Percentiles rank a stretch among this genome's conserved stretches.
These are phyloP conservation scores for Eucalyptus marginata DNA, from an alignment of 345 rosid species.

Conservation along the genomic window DNA sequence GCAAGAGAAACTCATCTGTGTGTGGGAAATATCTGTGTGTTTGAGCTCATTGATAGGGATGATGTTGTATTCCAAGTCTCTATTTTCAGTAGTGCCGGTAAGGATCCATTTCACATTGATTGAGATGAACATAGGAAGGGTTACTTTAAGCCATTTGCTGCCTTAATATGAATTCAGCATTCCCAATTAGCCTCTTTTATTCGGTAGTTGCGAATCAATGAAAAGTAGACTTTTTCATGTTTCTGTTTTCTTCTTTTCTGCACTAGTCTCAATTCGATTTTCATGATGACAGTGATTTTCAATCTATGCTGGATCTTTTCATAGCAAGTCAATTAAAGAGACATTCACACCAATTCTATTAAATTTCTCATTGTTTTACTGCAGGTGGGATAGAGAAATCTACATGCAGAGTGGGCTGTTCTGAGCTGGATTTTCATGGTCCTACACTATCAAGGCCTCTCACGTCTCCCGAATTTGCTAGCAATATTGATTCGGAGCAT, in stretches of 20 bases:
- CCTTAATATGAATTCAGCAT: neutral
- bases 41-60: neutral
- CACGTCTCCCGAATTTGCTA: neutral
- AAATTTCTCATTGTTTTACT: neutral
- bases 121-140: neutral
- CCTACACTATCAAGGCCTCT: neutral
- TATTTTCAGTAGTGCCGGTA: neutral
- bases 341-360: neutral
- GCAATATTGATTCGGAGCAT: neutral
- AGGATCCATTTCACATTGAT: neutral
- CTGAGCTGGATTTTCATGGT: neutral
- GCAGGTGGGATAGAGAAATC: neutral
- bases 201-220: neutral
- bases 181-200: neutral
- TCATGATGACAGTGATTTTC: neutral
- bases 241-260: neutral
- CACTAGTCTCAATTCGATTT: neutral
- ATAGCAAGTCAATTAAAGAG: too few species aligned
- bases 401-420: neutral
- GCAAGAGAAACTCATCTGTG: neutral
- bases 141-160: neutral
- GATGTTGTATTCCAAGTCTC: neutral
- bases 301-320: too few species aligned
- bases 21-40: neutral
- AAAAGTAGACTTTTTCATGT: neutral